phyloP scores from a whole-genome alignment of 345 rosid species.

The Sisymbrium irio region DNA sequence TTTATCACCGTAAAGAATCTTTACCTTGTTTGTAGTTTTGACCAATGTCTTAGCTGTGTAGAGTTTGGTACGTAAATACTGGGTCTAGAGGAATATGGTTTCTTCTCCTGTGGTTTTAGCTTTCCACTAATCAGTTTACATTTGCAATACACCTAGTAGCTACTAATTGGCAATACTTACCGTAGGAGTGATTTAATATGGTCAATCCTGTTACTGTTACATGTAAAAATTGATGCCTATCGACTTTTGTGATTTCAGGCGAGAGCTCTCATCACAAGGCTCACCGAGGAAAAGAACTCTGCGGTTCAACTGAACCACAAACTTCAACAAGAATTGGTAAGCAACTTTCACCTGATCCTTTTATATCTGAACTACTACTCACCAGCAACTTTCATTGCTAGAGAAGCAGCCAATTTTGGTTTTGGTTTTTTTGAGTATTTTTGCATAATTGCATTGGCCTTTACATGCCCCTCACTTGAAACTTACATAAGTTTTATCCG shows the following conservation, averaged over 20 bases:
- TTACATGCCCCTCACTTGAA: neutral
- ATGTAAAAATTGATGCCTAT: neutral
- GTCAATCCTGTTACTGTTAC: neutral
- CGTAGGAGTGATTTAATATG: neutral
- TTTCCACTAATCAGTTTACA: neutral
- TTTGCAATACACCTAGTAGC: neutral
- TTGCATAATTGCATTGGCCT: too few species aligned
- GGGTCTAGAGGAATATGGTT: neutral
- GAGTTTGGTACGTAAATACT: neutral
- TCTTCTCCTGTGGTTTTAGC: neutral
- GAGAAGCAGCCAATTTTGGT: neutral
- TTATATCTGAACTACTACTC: neutral
- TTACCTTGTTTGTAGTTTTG: neutral
- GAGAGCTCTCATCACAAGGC: conserved; percentile 47
- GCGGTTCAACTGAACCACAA: conserved; percentile 44
- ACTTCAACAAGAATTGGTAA: conserved; percentile 75
- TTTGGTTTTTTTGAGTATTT: too few species aligned
- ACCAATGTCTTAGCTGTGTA: neutral
- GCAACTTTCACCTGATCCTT: neutral
- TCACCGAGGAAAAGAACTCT: conserved; percentile 58
- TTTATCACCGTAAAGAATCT: neutral
- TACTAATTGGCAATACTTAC: neutral
- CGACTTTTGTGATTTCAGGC: conserved; percentile 43
- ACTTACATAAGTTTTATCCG: neutral
- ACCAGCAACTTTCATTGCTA: neutral